Percentiles rank a stretch among this genome's conserved stretches.
Conservation (phyloP, 768 basidiomycete genomes). For the Rubroboletus satanas region DNA sequence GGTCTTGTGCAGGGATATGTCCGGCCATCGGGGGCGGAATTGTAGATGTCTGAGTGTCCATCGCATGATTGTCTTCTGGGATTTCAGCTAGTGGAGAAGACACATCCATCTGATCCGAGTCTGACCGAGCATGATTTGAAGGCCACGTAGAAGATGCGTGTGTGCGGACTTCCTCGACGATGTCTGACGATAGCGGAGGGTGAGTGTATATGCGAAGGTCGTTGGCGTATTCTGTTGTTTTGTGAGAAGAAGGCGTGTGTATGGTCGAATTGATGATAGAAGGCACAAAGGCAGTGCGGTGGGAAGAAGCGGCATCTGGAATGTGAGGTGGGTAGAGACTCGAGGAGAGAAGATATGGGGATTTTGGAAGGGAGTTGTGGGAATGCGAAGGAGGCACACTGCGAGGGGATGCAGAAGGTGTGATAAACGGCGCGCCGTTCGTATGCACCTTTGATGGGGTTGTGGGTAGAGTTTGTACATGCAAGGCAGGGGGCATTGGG, state of each 20-base stretch:
- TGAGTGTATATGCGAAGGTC: conserved; percentile 34
- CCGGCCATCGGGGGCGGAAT: conserved; percentile 40
- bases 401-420: conserved; percentile 41
- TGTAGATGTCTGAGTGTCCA: conserved; percentile 49
- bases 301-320: conserved; percentile 47
- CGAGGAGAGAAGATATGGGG: conserved; percentile 37
- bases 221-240: conserved; percentile 34
- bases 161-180: conserved; percentile 27
- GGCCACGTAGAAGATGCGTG: conserved; percentile 26
- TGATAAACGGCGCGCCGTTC: conserved; percentile 36
- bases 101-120: conserved; percentile 53
- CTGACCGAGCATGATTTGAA: conserved; percentile 28
- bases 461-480: conserved; percentile 37
- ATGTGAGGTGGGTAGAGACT: conserved; percentile 39
- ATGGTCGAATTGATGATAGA: conserved; percentile 31
- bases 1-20: conserved; percentile 36
- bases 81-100: conserved; percentile 46
- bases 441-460: conserved; percentile 35
- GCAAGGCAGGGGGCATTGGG: conserved; percentile 54
- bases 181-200: conserved; percentile 30
- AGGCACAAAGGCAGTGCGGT: conserved; percentile 52
- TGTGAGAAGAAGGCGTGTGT: conserved; percentile 30
- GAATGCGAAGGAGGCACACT: conserved; percentile 49
- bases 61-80: conserved; percentile 38
- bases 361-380: conserved; percentile 38